Evolutionary conservation across 2,329 filamentous ascomycete genomes (phyloP).

Genomic region (Aspergillus neoniger): DNA sequence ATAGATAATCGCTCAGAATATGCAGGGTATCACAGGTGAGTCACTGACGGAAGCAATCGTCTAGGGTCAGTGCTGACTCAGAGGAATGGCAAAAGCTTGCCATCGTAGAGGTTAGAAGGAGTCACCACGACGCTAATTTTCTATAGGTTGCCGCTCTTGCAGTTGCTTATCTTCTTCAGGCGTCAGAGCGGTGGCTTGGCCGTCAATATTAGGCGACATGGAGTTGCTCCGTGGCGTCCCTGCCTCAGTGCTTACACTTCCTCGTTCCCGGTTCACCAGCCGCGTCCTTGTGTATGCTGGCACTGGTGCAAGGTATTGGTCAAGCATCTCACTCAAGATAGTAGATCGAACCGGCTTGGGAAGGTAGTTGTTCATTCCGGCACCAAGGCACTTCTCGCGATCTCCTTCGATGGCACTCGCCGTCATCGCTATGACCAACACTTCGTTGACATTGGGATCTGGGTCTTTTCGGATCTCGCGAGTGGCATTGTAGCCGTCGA

Average conservation of each 20-base stretch:
- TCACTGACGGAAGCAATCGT: no score
- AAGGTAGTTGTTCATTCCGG: constrained; percentile 96
- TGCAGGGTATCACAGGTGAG: not conserved
- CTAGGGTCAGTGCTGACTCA: not conserved
- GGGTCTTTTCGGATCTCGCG: constrained; percentile 76
- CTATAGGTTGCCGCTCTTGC: not conserved
- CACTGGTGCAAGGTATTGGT: constrained; percentile 62
- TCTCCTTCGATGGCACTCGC: constrained; percentile 93
- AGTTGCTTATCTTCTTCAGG: constrained; percentile 20
- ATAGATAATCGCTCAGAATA: not conserved
- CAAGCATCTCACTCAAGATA: constrained; percentile 80
- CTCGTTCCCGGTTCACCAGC: constrained; percentile 33
- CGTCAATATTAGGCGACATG: constrained; percentile 22
- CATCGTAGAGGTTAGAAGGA: no score
- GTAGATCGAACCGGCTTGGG: constrained; percentile 92
- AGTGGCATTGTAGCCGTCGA: constrained; percentile 91
- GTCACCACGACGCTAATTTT: not conserved
- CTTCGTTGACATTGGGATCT: constrained; percentile 73
- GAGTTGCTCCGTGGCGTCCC: constrained; percentile 25
- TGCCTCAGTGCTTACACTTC: constrained; percentile 30
- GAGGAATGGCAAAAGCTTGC: not conserved
- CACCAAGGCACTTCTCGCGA: constrained; percentile 89
- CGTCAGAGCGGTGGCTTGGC: constrained; percentile 15
- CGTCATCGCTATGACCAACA: constrained; percentile 97
- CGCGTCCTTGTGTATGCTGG: constrained; percentile 39